Base-by-base conservation (phyloP, 2,329 filamentous ascomycete genomes). In the Alternaria atra region DNA sequence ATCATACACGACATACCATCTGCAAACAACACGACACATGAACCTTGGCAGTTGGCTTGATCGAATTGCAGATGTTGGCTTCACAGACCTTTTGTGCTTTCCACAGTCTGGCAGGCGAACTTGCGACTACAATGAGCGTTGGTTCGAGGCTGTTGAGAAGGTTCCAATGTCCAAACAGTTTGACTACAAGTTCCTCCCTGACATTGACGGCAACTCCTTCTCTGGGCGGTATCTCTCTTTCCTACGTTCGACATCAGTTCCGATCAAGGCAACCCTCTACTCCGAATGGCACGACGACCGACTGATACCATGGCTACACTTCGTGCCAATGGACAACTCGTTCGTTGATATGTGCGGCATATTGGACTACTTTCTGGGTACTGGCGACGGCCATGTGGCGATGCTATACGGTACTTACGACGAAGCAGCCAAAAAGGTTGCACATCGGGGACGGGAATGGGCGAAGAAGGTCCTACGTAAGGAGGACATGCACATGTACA, bases 211-310 rank as follows among this genome's bases (percentile, higher is more conserved):
- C 1, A 88, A 89, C 67, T 74, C 71, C 15, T 81, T 80, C 68
- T 77, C 71, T 13, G 79, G 79, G 7, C 74, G 80, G 13, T 81
- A 79, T 54, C 72, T 74, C 7, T 73, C 69, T 0, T 93, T 94
- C 74, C 80, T 94, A 25, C 83, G 86, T 34, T 91, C 87, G 30
- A 91, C 87, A 2, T 89, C 86, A 15, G 77, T 94, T 8, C 90
- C 90, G 0, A 87, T 95, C 79, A 95, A 94, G 80, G 87, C 89
- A 6, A 93, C 91, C 0, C 81, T 94, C 23, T 95, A 89, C 79
- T 84, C 86, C 20, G 92, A 95, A 75, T 95, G 91, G 92, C 91
- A 94, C 72, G 91, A 94, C 74, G 82, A 66, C 70, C 82, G 74
- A 68, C 82, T 94, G 1, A 82, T 92, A 2, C 84, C 90, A 0